phyloP scores from a whole-genome alignment of 2,329 filamentous ascomycete species.

The Penicillium palitans region DNA sequence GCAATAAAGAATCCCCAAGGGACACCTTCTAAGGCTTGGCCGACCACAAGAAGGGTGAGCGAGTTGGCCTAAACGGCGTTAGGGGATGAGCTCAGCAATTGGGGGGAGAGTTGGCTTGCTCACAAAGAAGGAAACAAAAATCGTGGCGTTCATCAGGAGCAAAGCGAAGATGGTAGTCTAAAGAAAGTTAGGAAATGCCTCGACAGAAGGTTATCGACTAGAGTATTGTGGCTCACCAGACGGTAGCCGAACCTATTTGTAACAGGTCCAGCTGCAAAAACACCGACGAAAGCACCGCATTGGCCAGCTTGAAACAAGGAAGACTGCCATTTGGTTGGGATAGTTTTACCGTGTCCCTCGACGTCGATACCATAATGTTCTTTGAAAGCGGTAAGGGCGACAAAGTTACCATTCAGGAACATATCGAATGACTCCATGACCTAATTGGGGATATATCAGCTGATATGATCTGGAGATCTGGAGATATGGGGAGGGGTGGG shows the following conservation, averaged over 20 bases:
- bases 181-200: too few relatives aligned
- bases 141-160: slow-evolving; percentile 59
- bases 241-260: slow-evolving; percentile 62
- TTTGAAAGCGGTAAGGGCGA: slow-evolving; percentile 46
- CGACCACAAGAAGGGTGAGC: slow-evolving; percentile 42
- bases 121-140: slow-evolving; percentile 62
- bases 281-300: slow-evolving; percentile 61
- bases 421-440: slow-evolving; percentile 55
- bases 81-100: not conserved
- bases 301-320: slow-evolving; percentile 50
- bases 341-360: slow-evolving; percentile 21
- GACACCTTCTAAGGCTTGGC: slow-evolving; percentile 33
- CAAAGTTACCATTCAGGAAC: slow-evolving; percentile 51
- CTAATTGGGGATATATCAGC: slow-evolving; percentile 26
- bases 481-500: too few relatives aligned
- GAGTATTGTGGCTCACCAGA: slow-evolving; percentile 33
- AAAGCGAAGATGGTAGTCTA: slow-evolving; percentile 55
- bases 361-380: slow-evolving; percentile 39
- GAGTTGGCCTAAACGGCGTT: slow-evolving; percentile 36
- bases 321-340: slow-evolving; percentile 46
- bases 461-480: not conserved
- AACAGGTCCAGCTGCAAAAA: slow-evolving; percentile 61
- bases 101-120: slow-evolving; percentile 10
- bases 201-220: too few relatives aligned
- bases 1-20: slow-evolving; percentile 36